These are phyloP conservation scores for Mucor plumbeus DNA, from an alignment of 371 early-diverging fungal genomes.

Conservation along the genomic window DNA sequence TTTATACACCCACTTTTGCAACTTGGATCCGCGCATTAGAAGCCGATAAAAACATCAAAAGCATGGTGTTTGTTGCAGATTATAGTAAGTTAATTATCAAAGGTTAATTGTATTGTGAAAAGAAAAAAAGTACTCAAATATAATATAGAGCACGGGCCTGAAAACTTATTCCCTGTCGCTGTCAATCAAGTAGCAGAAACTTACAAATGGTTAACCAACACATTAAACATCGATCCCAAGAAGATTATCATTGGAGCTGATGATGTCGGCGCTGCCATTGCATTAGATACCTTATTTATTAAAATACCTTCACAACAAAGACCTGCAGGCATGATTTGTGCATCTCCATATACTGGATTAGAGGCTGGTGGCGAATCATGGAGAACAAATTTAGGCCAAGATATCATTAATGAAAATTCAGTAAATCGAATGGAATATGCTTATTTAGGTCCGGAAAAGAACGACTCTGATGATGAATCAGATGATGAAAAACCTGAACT, in stretches of 20 bases:
- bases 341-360: conserved; percentile 51
- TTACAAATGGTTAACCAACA: conserved; percentile 37
- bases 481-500: conserved; percentile 10
- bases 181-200: conserved; percentile 36
- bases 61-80: conserved; percentile 44
- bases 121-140: background rate
- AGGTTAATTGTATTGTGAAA: background rate
- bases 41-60: conserved; percentile 45
- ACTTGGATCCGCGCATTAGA: conserved; percentile 43
- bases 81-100: conserved; percentile 32
- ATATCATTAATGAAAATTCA: conserved; percentile 38
- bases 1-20: conserved; percentile 42
- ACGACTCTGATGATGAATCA: conserved; percentile 14
- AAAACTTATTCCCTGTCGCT: conserved; percentile 38
- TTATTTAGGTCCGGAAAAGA: conserved; percentile 36
- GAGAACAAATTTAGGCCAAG: conserved; percentile 38
- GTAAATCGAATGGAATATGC: conserved; percentile 43
- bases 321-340: conserved; percentile 41
- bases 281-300: conserved; percentile 36
- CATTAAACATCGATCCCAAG: conserved; percentile 28
- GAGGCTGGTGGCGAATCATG: conserved; percentile 51
- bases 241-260: conserved; percentile 40
- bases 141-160: conserved; percentile 33
- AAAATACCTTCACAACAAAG: conserved; percentile 23
- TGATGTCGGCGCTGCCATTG: conserved; percentile 46